Conservation (phyloP, 2,329 filamentous ascomycete species). For the Ceratocystis eucalypticola region DNA sequence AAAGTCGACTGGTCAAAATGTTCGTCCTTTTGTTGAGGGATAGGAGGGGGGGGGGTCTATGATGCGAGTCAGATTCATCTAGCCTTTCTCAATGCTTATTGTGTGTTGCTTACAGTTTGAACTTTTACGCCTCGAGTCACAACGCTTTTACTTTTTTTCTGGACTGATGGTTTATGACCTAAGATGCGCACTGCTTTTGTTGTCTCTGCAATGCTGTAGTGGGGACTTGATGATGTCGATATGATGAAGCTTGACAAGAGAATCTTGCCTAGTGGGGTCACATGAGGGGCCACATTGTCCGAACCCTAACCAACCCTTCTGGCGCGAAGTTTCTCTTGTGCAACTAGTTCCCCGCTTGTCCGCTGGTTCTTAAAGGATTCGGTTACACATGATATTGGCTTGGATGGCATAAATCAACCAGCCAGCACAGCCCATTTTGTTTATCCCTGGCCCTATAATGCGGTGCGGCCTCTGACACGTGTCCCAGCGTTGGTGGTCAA, state of each 20-base stretch:
- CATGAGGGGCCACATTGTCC: neutral
- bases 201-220: neutral
- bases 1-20: neutral
- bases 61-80: neutral
- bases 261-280: slow-evolving; percentile 8
- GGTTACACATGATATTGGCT: slow-evolving; percentile 2
- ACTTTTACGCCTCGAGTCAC: neutral
- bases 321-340: neutral
- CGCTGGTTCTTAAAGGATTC: neutral
- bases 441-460: neutral
- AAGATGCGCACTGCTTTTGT: neutral
- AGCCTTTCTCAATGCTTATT: neutral
- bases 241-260: neutral
- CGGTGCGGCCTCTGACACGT: neutral
- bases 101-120: neutral
- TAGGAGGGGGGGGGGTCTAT: neutral
- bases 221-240: slow-evolving; percentile 9
- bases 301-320: slow-evolving; percentile 3
- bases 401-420: neutral
- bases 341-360: neutral
- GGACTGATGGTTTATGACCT: neutral
- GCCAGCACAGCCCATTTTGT: neutral
- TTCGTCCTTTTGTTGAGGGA: neutral
- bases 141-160: neutral
- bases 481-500: neutral